Percentiles rank a stretch among this genome's conserved stretches.
Conservation (phyloP, 2,329 filamentous ascomycete species). For the Neoscytalidium dimidiatum region DNA sequence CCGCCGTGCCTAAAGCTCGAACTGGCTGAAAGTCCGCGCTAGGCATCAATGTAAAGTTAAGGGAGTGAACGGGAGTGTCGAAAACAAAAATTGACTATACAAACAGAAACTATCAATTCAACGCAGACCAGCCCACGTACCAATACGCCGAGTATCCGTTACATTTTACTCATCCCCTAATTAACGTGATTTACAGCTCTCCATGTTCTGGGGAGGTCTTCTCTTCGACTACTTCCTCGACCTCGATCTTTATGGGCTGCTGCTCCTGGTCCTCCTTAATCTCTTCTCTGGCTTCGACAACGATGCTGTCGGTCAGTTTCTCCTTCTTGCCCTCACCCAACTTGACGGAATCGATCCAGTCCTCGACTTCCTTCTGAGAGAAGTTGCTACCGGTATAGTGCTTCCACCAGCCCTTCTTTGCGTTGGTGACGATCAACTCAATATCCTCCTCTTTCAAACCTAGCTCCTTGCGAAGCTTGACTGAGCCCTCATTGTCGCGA, state of each 20-base stretch:
- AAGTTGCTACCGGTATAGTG: slow-evolving; percentile 63
- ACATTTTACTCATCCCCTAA: background rate
- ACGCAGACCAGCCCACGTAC: background rate
- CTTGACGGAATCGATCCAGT: slow-evolving; percentile 88
- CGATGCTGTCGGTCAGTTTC: slow-evolving; percentile 59
- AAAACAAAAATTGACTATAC: too few relatives aligned
- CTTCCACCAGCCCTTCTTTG: slow-evolving; percentile 83
- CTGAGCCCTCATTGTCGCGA: slow-evolving; percentile 58
- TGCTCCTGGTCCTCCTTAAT: slow-evolving; percentile 28
- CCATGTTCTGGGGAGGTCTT: slow-evolving; percentile 27
- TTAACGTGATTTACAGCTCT: slow-evolving; percentile 27
- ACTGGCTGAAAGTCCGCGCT: too few relatives aligned
- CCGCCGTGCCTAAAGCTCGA: too few relatives aligned
- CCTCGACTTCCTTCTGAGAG: slow-evolving; percentile 66
- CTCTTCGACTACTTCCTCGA: slow-evolving; percentile 33
- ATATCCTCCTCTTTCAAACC: slow-evolving; percentile 59
- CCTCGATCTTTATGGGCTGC: slow-evolving; percentile 34
- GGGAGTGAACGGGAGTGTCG: too few relatives aligned
- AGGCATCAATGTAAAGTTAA: too few relatives aligned
- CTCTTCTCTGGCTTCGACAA: slow-evolving; percentile 31
- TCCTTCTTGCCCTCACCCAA: slow-evolving; percentile 84
- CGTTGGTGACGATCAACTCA: slow-evolving; percentile 81
- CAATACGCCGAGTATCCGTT: background rate
- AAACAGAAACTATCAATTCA: background rate
- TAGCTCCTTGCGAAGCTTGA: slow-evolving; percentile 61